Evolutionary conservation across 768 basidiomycete species (phyloP), one percentile per base, ranked within the genome.

Genomic region (Wakefieldia striispora): DNA sequence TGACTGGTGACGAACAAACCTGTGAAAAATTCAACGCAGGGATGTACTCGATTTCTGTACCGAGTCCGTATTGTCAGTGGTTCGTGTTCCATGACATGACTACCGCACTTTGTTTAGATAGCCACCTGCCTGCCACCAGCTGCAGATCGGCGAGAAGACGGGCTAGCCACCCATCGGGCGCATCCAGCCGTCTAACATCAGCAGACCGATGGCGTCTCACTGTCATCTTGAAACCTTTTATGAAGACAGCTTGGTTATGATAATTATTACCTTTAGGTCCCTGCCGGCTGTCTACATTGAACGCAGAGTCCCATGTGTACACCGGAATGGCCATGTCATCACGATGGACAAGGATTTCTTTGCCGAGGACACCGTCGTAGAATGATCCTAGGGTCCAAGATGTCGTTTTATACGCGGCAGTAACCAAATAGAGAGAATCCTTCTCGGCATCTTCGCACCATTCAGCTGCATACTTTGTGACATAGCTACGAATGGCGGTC

Each of bases 381-480:
- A 55, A 58, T 8, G 57, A 43, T 0, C 57, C 65, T 17, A 64
- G 53, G 4, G 60, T 56, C 61, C 64, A 68, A 4, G 62, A 53
- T 3, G 52, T 43, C 6, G 61, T 42, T 40, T 68, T 65, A 35
- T 64, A 56, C 37, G 46, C 60, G 1, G 63, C 68, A 9, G 63
- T 68, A 17, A 68, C 52, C 24, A 67, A 33, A 36, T 67, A 68
- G 16, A 65, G 52, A 6, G 59, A 47, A 12, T 46, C 44, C 47
- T 21, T 37, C 40, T 20, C 37, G 47, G 53, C 60, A 56, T 57
- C 17, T 49, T 36, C 31, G 37, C 63, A 70, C 68, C 68, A 68
- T 4, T 47, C 40, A 14, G 37, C 27, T 1, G 57, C 66, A 41
- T 58, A 33, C 12, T 40, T 12, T 16, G 39, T 40, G 0, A 62